Base-by-base conservation (phyloP, 768 basidiomycete species). In the Hortiboletus campestris region DNA sequence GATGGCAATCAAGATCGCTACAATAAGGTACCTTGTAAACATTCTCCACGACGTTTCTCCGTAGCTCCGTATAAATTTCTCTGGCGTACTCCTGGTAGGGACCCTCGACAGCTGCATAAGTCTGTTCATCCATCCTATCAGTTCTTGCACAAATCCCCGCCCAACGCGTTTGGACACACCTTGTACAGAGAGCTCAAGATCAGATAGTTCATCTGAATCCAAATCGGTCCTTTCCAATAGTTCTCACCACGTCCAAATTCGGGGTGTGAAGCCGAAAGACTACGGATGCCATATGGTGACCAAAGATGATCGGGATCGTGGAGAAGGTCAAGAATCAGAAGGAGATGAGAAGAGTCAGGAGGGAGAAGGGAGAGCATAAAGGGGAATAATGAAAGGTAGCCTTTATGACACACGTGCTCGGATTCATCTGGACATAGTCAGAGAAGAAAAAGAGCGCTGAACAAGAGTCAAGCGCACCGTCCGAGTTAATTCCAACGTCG, bases 191-290 rank as follows among this genome's bases (percentile, higher is more conserved):
- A 83, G 28, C 83, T 79, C 49, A 98, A 76, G 16, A 88, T 85
- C 57, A 98, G 80, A 67, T 94, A 98, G 72, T 98, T 98, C 89
- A 98, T 95, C 70, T 93, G 95, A 36, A 97, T 82, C 95, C 95
- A 98, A 46, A 98, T 89, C 3, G 95, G 91, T 1, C 96, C 94
- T 64, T 88, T 88, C 95, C 95, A 98, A 72, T 98, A 98, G 74
- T 98, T 91, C 72, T 98, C 95, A 45, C 89, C 96, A 63, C 83
- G 75, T 14, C 94, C 95, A 63, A 94, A 98, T 46, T 91, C 82
- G n/a, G 88, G 84, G 67, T 98, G 93, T 19, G 85, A 83, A n/a
- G 81, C 85, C 8, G 90, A 93, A 50, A 98, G 74, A 59, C 92
- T 95, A 29, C 95, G 87, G 35, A 98, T 75, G 28, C 96, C 95